A percentile compares a stretch with the other conserved stretches of the same genome.
These are phyloP conservation scores for Candida nitratophila DNA, from an alignment of 805 yeast genomes.

Conservation along the genomic window DNA sequence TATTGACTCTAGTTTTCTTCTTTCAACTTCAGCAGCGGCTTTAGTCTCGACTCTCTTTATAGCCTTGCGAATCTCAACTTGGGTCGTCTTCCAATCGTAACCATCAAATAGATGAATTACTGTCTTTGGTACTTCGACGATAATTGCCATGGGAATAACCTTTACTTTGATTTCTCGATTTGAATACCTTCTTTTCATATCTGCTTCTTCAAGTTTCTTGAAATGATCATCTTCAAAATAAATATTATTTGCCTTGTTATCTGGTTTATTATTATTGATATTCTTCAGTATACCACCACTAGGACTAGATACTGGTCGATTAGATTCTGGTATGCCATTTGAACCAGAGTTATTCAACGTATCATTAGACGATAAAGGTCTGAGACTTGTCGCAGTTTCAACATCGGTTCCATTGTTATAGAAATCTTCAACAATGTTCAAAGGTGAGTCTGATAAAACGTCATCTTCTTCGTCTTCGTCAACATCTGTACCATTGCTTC, in stretches of 20 bases:
- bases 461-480: conserved; percentile 14
- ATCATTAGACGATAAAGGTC: background rate
- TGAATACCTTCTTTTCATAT: background rate
- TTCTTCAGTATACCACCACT: background rate
- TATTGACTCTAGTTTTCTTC: background rate
- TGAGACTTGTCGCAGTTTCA: conserved; percentile 7
- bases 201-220: background rate
- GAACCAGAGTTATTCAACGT: background rate
- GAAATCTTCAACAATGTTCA: conserved; percentile 23
- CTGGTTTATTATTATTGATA: background rate
- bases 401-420: conserved; percentile 11
- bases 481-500: background rate
- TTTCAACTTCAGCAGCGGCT: conserved; percentile 24
- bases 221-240: conserved; percentile 18
- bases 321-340: background rate
- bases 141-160: conserved; percentile 23
- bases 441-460: background rate
- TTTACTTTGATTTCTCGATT: background rate
- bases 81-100: conserved; percentile 82
- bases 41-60: conserved; percentile 53
- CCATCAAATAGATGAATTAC: conserved; percentile 70
- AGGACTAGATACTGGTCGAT: background rate
- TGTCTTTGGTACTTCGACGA: conserved; percentile 31
- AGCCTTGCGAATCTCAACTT: conserved; percentile 57
- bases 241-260: background rate